phyloP scores from a whole-genome alignment of 768 basidiomycete genomes.

The Auriscalpium microsporum region DNA sequence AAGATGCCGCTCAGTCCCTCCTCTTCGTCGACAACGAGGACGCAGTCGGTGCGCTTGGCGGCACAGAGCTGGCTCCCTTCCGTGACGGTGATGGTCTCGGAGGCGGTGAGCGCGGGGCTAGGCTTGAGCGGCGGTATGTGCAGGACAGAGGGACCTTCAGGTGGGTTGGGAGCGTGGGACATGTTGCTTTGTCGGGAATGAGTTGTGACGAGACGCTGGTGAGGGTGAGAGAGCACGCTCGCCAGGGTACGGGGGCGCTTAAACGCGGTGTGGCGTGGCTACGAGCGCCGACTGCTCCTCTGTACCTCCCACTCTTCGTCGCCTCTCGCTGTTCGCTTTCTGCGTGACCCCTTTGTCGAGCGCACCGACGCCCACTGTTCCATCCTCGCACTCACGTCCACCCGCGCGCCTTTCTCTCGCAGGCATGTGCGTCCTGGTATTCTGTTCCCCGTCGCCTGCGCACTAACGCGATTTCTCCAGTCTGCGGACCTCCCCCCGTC shows the following conservation, averaged over 20 bases:
- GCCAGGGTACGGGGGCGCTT: slow-evolving; percentile 18
- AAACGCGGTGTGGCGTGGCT: too few species aligned
- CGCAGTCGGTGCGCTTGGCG: slow-evolving; percentile 96
- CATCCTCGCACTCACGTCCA: too few species aligned
- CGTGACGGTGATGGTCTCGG: slow-evolving; percentile 89
- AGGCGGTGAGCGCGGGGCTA: slow-evolving; percentile 91
- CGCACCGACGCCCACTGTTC: too few species aligned
- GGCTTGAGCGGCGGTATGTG: slow-evolving; percentile 71
- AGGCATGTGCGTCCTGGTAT: too few species aligned
- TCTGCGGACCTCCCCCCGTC: too few species aligned
- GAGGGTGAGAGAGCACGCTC: slow-evolving; percentile 36
- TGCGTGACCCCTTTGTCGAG: too few species aligned
- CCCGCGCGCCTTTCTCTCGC: too few species aligned
- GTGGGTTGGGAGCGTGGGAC: slow-evolving; percentile 64
- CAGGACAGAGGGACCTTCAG: neutral
- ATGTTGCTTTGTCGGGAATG: slow-evolving; percentile 55
- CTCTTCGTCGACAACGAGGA: slow-evolving; percentile 96
- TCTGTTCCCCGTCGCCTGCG: too few species aligned
- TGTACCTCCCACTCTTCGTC: too few species aligned
- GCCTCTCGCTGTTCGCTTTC: too few species aligned
- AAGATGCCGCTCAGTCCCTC: slow-evolving; percentile 98
- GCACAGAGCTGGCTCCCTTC: slow-evolving; percentile 98
- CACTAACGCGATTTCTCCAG: too few species aligned
- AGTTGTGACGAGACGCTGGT: slow-evolving; percentile 23
- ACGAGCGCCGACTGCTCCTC: too few species aligned